phyloP scores from a whole-genome alignment of 2,329 filamentous ascomycete genomes.

The Hortaea sp. region DNA sequence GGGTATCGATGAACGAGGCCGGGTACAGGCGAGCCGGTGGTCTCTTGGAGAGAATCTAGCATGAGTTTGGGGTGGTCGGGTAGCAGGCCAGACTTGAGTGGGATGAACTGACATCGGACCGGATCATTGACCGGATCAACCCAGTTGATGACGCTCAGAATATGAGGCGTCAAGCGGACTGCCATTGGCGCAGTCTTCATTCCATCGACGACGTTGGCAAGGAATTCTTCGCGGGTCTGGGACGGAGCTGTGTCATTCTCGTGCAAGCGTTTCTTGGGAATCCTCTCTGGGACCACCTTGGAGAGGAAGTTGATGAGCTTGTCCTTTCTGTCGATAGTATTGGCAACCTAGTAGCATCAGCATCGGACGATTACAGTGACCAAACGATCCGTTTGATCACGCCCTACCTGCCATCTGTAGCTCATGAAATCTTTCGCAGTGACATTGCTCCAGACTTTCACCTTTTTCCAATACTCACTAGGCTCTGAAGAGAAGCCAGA shows the following conservation, averaged over 20 bases:
- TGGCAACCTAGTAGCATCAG: constrained; percentile 30
- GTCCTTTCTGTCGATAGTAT: constrained; percentile 39
- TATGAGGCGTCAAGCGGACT: constrained; percentile 50
- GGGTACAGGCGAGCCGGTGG: constrained; percentile 44
- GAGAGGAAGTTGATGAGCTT: constrained; percentile 42
- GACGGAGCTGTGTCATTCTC: constrained; percentile 9
- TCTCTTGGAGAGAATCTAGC: constrained; percentile 51
- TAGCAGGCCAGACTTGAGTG: constrained; percentile 43
- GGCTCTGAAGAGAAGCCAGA: too few relatives aligned
- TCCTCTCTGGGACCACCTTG: constrained; percentile 38
- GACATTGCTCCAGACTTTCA: constrained; percentile 42
- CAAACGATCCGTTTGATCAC: not conserved
- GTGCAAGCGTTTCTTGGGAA: constrained; percentile 29
- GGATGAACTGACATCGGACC: constrained; percentile 51
- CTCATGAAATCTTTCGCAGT: constrained; percentile 40
- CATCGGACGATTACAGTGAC: not conserved
- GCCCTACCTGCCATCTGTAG: constrained; percentile 44
- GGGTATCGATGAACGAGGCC: constrained; percentile 55
- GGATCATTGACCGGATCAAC: constrained; percentile 48
- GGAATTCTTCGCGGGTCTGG: constrained; percentile 38
- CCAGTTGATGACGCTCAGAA: constrained; percentile 52
- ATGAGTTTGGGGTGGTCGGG: constrained; percentile 46
- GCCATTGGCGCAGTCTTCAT: constrained; percentile 49
- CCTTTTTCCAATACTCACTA: constrained; percentile 39
- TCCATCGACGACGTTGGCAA: constrained; percentile 44